Conservation (phyloP, 768 basidiomycete genomes). For the Coprinopsis sp. region DNA sequence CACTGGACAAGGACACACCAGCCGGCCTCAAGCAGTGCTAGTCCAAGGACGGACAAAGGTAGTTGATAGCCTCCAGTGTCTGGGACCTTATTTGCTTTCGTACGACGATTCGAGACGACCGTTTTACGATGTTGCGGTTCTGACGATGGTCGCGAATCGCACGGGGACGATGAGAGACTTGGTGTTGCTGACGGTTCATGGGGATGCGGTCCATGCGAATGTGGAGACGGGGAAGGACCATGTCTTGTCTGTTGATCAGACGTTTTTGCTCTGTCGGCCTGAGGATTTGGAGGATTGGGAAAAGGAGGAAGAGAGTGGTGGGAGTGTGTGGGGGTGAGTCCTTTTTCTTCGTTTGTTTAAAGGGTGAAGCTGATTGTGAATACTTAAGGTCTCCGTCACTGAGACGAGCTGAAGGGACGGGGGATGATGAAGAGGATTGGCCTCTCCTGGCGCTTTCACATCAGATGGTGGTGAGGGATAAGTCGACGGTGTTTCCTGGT, state of each 20-base stretch:
- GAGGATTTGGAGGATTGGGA: neutral
- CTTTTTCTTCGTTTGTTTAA: no score
- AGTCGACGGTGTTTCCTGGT: constrained; percentile 1
- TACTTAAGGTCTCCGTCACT: no score
- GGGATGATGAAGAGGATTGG: neutral
- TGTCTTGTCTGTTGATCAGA: constrained; percentile 7
- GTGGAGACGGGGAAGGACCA: neutral
- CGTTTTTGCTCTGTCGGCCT: constrained; percentile 4
- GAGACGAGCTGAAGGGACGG: no score
- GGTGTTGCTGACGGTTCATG: neutral
- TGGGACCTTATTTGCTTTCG: neutral
- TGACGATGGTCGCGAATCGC: neutral
- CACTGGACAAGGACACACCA: neutral
- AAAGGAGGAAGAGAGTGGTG: neutral
- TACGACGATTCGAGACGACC: neutral
- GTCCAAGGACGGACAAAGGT: neutral
- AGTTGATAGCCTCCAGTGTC: neutral
- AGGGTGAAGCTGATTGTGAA: no score
- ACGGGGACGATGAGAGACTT: neutral
- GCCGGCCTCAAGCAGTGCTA: neutral
- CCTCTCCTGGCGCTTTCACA: constrained; percentile 4
- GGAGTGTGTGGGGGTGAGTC: neutral
- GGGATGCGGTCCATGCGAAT: constrained; percentile 1
- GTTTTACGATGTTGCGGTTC: neutral
- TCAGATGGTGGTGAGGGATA: constrained; percentile 10